Evolutionary conservation across 768 basidiomycete genomes (phyloP).

Genomic region (Filobasidium floriforme): DNA sequence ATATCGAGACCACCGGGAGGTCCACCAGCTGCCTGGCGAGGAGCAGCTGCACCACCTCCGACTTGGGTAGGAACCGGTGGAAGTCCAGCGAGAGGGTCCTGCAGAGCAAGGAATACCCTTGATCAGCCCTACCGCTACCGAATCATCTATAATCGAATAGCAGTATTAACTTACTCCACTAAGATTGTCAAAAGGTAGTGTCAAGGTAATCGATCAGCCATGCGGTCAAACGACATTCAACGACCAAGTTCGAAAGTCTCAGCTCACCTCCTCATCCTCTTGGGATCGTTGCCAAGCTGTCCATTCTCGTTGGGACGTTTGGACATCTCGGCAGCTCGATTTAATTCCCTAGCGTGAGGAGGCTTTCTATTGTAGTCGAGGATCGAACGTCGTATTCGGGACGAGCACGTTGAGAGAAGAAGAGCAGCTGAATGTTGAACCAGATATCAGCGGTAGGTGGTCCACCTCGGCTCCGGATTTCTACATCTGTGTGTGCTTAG

Average conservation of each 20-base stretch:
- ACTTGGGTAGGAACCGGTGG: not conserved
- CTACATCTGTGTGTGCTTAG: not conserved
- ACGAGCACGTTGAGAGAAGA: no score
- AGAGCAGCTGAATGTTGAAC: no score
- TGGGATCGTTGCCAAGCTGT: not conserved
- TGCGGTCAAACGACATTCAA: no score
- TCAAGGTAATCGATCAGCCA: not conserved
- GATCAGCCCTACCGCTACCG: no score
- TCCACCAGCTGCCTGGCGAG: not conserved
- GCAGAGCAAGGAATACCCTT: not conserved
- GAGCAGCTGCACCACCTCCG: not conserved
- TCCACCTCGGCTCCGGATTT: not conserved
- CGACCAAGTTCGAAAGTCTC: not conserved
- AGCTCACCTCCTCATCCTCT: not conserved
- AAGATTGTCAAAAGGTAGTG: not conserved
- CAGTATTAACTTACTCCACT: not conserved
- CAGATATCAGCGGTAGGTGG: no score
- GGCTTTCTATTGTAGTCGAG: not conserved
- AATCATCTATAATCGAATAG: no score
- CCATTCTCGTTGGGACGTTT: not conserved
- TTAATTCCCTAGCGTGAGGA: not conserved
- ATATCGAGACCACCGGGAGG: slow-evolving; percentile 31
- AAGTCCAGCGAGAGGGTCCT: not conserved
- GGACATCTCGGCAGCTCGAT: not conserved
- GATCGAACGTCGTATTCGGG: not conserved